phyloP scores from a whole-genome alignment of 73 alveolate genomes.

The Paramecium pentaurelia region DNA sequence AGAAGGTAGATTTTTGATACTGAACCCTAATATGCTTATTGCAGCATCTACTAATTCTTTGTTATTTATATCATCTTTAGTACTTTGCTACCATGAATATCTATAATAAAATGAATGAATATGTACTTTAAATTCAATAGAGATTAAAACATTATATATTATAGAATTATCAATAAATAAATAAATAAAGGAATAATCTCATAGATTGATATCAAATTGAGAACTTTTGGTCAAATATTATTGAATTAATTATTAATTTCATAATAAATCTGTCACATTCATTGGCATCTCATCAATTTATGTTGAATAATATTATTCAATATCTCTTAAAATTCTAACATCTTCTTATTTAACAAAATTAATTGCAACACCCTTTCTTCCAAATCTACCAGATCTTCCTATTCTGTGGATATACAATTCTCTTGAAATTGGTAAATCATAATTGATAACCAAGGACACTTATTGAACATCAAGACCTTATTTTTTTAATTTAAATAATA shows the following conservation, averaged over 20 bases:
- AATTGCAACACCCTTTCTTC: constrained; percentile 99
- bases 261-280: constrained; percentile 95
- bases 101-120: not conserved
- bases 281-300: constrained; percentile 99
- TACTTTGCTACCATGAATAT: not conserved
- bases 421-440: constrained; percentile 93
- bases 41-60: not conserved
- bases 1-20: not conserved
- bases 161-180: not conserved
- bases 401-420: constrained; percentile 98
- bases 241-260: not conserved
- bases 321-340: constrained; percentile 93
- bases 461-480: constrained; percentile 93
- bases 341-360: constrained; percentile 96
- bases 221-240: constrained; percentile 60
- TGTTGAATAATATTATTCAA: constrained; percentile 98
- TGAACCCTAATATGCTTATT: not conserved
- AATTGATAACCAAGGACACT: constrained; percentile 94
- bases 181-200: not conserved
- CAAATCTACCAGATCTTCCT: constrained; percentile 99
- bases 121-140: not conserved
- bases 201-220: constrained; percentile 73
- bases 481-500: not conserved
- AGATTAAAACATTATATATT: not conserved
- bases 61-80: not conserved